Conservation (phyloP, 1,139 yeast species). For the Eremothecium cymbalariae region DNA sequence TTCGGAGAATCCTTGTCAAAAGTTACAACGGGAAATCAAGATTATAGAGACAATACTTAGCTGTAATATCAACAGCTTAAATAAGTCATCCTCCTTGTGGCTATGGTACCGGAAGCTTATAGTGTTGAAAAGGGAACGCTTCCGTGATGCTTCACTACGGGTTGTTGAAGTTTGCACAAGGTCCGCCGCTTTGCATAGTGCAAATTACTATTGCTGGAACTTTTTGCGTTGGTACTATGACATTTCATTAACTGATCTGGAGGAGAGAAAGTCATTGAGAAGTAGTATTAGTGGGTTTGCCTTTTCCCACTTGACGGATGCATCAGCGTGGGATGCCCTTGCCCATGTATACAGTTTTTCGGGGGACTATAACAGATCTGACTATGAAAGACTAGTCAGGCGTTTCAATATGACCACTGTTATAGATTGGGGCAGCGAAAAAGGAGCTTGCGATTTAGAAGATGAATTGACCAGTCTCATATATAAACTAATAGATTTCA, state of each 20-base stretch:
- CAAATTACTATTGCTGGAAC: slow-evolving; percentile 41
- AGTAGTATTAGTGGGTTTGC: slow-evolving; percentile 30
- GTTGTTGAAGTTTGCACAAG: slow-evolving; percentile 15
- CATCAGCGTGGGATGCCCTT: slow-evolving; percentile 38
- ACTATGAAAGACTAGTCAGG: slow-evolving; percentile 4
- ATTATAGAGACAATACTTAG: slow-evolving; percentile 31
- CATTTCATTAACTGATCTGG: slow-evolving; percentile 6
- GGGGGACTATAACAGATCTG: slow-evolving; percentile 1
- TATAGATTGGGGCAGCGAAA: background rate
- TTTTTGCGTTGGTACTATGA: slow-evolving; percentile 33
- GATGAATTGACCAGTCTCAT: slow-evolving; percentile 1
- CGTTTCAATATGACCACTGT: background rate
- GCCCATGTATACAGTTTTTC: background rate
- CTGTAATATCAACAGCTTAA: slow-evolving; percentile 34
- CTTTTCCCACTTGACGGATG: slow-evolving; percentile 33
- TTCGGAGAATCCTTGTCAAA: background rate
- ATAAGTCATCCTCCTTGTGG: slow-evolving; percentile 42
- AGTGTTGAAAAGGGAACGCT: slow-evolving; percentile 9
- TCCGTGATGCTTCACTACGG: slow-evolving; percentile 4
- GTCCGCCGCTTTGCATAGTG: slow-evolving; percentile 33
- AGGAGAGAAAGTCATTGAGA: slow-evolving; percentile 12
- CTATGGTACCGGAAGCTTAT: slow-evolving; percentile 31
- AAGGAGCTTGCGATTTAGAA: background rate
- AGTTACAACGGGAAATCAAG: slow-evolving; percentile 19
- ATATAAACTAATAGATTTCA: slow-evolving; percentile 10